phyloP scores from a whole-genome alignment of 495 filamentous ascomycete species.

The Penicillium arizonense region DNA sequence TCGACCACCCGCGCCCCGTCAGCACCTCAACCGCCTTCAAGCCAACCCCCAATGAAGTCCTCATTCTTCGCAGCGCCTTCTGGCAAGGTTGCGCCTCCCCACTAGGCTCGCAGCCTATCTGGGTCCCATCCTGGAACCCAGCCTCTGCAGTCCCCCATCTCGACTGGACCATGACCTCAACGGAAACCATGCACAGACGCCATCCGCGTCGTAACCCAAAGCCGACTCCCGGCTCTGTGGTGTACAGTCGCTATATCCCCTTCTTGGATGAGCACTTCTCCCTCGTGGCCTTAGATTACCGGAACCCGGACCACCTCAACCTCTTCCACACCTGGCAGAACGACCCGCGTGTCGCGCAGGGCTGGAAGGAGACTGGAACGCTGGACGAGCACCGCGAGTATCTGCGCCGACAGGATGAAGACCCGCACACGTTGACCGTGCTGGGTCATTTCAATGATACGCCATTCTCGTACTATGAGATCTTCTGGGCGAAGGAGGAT shows the following conservation, averaged over 20 bases:
- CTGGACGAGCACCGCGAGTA: slow-evolving; percentile 61
- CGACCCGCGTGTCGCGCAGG: slow-evolving; percentile 63
- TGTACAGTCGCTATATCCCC: slow-evolving; percentile 65
- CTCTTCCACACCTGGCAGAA: slow-evolving; percentile 68
- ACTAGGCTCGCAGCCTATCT: slow-evolving; percentile 53
- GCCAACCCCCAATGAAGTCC: slow-evolving; percentile 10
- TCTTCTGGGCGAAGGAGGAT: slow-evolving; percentile 68
- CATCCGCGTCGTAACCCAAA: slow-evolving; percentile 58
- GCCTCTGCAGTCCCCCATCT: slow-evolving; percentile 17
- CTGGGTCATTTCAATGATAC: slow-evolving; percentile 57
- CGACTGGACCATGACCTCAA: slow-evolving; percentile 35
- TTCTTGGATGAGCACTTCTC: slow-evolving; percentile 62
- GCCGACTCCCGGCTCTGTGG: slow-evolving; percentile 52
- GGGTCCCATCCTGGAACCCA: slow-evolving; percentile 30
- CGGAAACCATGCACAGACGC: slow-evolving; percentile 30
- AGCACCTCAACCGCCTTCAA: slow-evolving; percentile 9
- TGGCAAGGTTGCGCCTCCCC: slow-evolving; percentile 62
- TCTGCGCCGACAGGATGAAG: slow-evolving; percentile 51
- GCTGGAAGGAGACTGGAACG: slow-evolving; percentile 65
- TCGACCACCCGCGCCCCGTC: slow-evolving; percentile 10
- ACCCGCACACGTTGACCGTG: slow-evolving; percentile 57
- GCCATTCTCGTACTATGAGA: slow-evolving; percentile 63
- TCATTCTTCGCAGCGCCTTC: slow-evolving; percentile 38
- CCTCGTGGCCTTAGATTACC: slow-evolving; percentile 56
- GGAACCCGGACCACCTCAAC: slow-evolving; percentile 48